Conservation (phyloP, 257 asterid species). For the Nicotiana obtusifolia region DNA sequence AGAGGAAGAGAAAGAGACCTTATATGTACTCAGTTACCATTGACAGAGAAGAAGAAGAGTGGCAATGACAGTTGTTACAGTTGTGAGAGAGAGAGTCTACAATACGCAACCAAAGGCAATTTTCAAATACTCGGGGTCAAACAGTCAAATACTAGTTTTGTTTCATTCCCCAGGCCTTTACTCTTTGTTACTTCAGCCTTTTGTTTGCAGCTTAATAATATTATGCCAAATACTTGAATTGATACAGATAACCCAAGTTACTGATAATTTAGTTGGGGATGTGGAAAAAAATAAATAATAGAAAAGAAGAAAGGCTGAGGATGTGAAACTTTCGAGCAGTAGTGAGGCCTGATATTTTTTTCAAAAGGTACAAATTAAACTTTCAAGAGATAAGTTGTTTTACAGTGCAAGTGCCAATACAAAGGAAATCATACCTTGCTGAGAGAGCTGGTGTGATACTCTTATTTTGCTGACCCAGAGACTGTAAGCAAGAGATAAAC, state of each 20-base stretch:
- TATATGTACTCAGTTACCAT: too few species aligned
- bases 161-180: not conserved
- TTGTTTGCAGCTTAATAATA: not conserved
- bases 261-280: not conserved
- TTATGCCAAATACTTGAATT: not conserved
- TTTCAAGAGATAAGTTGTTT: not conserved
- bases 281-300: not conserved
- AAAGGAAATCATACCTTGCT: constrained; percentile 34
- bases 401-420: not conserved
- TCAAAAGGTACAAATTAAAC: not conserved
- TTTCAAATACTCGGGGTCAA: too few species aligned
- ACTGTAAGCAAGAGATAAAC: constrained; percentile 38
- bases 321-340: not conserved
- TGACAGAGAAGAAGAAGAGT: too few species aligned
- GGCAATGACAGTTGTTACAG: too few species aligned
- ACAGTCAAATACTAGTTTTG: too few species aligned
- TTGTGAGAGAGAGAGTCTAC: too few species aligned
- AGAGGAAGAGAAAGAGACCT: too few species aligned
- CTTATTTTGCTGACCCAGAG: constrained; percentile 32
- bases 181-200: not conserved
- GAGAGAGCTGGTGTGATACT: constrained; percentile 30
- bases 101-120: too few species aligned
- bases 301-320: not conserved
- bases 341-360: not conserved
- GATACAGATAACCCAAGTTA: not conserved